Percentiles rank a stretch among this genome's conserved stretches.
Evolutionary conservation across 495 filamentous ascomycete species (phyloP).

Genomic region (Aspergillus baeticus): DNA sequence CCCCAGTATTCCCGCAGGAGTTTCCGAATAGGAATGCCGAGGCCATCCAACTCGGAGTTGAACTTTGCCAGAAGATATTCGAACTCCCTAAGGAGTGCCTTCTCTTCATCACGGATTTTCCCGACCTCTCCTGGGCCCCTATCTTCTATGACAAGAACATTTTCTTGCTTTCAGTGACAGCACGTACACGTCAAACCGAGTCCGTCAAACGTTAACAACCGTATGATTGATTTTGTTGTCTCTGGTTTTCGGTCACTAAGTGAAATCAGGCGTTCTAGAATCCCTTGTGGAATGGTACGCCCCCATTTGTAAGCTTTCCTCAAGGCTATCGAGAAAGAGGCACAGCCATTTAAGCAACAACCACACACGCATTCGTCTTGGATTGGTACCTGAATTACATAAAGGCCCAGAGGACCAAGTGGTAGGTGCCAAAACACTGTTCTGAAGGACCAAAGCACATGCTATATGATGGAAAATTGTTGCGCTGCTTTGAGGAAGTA

Average conservation of each 20-base stretch:
- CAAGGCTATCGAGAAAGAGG: background rate
- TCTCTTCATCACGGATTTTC: constrained; percentile 4
- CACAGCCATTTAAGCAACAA: background rate
- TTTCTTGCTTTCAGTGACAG: background rate
- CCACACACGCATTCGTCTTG: background rate
- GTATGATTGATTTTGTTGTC: background rate
- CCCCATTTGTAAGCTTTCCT: too few relatives aligned
- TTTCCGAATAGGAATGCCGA: background rate
- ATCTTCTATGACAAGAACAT: background rate
- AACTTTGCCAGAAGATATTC: background rate
- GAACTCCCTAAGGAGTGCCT: background rate
- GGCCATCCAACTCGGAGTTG: background rate
- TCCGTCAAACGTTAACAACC: background rate
- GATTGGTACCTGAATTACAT: background rate
- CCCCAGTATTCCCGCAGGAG: constrained; percentile 1
- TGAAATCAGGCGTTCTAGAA: background rate
- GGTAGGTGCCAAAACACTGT: background rate
- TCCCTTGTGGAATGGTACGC: background rate
- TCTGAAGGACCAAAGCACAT: background rate
- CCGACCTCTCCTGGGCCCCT: background rate
- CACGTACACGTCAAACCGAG: background rate
- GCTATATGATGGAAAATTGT: background rate
- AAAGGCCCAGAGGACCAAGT: too few relatives aligned
- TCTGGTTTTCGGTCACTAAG: background rate
- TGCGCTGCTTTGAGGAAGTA: background rate